A percentile compares a stretch with the other conserved stretches of the same genome.
Conservation (phyloP, 371 early-diverging fungal species). For the Phascolomyces articulosus region DNA sequence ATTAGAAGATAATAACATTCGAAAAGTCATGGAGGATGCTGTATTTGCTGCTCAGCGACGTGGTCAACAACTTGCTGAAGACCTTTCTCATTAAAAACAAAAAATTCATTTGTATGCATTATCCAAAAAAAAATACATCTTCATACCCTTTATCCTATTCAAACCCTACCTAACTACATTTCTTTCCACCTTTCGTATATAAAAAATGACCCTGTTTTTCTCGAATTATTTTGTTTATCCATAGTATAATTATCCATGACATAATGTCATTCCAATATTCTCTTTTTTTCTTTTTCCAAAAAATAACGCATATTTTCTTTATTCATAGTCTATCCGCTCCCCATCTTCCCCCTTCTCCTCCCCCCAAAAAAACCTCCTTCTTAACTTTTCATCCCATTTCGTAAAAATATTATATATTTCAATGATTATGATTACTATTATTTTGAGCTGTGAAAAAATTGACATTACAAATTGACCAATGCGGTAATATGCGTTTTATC, state of each 20-base stretch:
- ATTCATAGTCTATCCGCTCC: too few relatives aligned
- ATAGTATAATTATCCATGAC: too few relatives aligned
- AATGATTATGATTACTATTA: neutral
- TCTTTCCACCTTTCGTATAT: too few relatives aligned
- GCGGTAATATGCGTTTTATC: conserved; percentile 1
- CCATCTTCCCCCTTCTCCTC: too few relatives aligned
- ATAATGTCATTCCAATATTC: too few relatives aligned
- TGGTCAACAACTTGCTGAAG: conserved; percentile 71
- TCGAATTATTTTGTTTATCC: too few relatives aligned
- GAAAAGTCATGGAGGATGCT: conserved; percentile 59
- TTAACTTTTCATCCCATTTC: neutral
- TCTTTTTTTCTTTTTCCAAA: too few relatives aligned
- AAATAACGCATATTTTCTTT: too few relatives aligned
- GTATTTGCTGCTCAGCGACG: conserved; percentile 74
- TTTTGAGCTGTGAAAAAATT: conserved; percentile 4
- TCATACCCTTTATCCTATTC: too few relatives aligned
- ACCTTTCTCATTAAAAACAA: conserved; percentile 14
- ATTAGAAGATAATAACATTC: conserved; percentile 67
- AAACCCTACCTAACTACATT: too few relatives aligned
- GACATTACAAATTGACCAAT: neutral
- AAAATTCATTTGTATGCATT: neutral
- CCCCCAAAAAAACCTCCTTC: neutral
- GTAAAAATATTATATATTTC: too few relatives aligned
- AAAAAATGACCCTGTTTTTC: too few relatives aligned
- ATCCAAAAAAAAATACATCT: neutral